Base-by-base conservation (phyloP, 2,329 filamentous ascomycete genomes). In the Dothiorella sarmentorum region DNA sequence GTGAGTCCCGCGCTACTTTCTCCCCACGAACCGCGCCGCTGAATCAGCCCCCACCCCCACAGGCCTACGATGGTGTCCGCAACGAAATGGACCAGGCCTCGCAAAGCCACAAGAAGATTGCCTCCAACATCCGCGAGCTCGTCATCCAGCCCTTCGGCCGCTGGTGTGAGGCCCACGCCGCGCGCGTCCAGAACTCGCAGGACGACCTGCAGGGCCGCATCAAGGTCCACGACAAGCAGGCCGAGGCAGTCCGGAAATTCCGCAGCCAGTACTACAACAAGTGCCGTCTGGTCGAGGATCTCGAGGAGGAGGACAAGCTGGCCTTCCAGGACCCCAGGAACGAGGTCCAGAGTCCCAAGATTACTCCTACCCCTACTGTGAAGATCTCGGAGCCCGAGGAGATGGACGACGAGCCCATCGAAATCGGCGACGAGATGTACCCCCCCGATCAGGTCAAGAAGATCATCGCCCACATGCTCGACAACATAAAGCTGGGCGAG, bases 231-330 rank as follows among this genome's bases (percentile, higher is more conserved):
- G 91, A 96, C 71, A 90, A 89, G 65, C 95, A 99, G 74, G 88
- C 89, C 60, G 94, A 99, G 62, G 75, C 83, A 18, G 91, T 96
- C 62, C 91, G 91, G 81, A 97, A 97, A 77, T 84, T 97, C 66
- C 86, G 94, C 63, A 96, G 90, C 74, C 89, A 90, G 67, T 99
- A 99, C 76, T 97, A 97, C 82, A 99, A 97, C 80, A 99, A 97
- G 77, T 99, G 94, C 73, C 88, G 95, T 51, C 80, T 97, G 62
- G 88, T 97, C 6, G 95, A 99, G 72, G 94, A 99, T 71, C 78
- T 97, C 61, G 94, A 99, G 73, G 94, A 99, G 75, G 95, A 99
- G 79, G 96, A 97, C 74, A 97, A 99, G 76, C 83, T 99, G 58
- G 94, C 92, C 37, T 99, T 99, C 75, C 91, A 96, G 73, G 91